A percentile compares a stretch with the other conserved stretches of the same genome.
Evolutionary conservation across 2,329 filamentous ascomycete genomes (phyloP).

Genomic region (Knufia fluminis): DNA sequence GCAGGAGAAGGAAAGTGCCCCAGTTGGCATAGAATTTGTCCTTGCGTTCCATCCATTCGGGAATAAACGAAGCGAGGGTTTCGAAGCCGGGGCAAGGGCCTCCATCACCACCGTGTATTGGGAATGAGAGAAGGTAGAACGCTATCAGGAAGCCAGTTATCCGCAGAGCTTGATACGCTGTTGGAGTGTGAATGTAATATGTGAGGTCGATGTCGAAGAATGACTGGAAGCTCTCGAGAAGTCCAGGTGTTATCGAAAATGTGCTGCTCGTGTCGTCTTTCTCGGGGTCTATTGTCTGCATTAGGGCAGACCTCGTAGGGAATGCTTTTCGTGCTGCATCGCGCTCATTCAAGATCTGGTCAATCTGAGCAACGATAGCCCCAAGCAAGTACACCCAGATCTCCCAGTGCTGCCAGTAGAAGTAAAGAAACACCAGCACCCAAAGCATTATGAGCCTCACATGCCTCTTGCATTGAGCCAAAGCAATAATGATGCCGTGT

Average conservation of each 20-base stretch:
- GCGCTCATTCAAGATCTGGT: constrained; percentile 27
- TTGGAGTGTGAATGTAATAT: not conserved
- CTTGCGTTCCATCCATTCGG: constrained; percentile 24
- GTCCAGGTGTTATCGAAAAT: not conserved
- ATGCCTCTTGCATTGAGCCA: constrained; percentile 28
- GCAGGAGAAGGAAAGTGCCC: constrained; percentile 35
- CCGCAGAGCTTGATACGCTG: constrained; percentile 21
- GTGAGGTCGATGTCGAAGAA: not conserved
- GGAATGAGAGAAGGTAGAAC: constrained; percentile 36
- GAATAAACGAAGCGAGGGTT: constrained; percentile 33
- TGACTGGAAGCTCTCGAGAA: not conserved
- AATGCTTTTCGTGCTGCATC: constrained; percentile 12
- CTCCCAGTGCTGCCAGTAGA: constrained; percentile 38
- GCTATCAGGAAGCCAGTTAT: constrained; percentile 31
- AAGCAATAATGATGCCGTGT: constrained; percentile 33
- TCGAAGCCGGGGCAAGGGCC: constrained; percentile 36
- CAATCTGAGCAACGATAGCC: constrained; percentile 36
- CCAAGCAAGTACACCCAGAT: constrained; percentile 35
- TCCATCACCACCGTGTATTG: constrained; percentile 26
- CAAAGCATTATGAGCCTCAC: constrained; percentile 30
- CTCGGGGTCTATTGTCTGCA: not conserved
- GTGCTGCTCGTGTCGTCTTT: not conserved
- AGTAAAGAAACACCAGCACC: constrained; percentile 31
- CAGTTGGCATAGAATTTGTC: constrained; percentile 34
- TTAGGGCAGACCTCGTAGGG: not conserved